These are phyloP conservation scores for Fusarium metavorans DNA, from an alignment of 2,329 filamentous ascomycete genomes.

Conservation along the genomic window DNA sequence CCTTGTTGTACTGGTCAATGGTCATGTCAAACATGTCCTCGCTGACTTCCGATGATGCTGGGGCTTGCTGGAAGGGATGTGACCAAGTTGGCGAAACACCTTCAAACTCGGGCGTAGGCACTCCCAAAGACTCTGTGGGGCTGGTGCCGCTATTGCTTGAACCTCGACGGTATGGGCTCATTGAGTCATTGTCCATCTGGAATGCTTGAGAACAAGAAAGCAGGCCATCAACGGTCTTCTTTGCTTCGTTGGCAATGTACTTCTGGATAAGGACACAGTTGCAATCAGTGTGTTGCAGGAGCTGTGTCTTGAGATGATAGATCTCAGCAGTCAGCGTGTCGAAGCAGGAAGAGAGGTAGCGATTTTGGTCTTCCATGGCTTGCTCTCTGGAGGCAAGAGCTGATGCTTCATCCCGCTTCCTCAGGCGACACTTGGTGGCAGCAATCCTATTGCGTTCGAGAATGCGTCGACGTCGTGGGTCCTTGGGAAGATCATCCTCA, in stretches of 20 bases:
- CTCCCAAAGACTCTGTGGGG: slow-evolving; percentile 40
- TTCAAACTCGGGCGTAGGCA: slow-evolving; percentile 39
- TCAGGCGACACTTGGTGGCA: slow-evolving; percentile 48
- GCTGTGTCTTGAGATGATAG: slow-evolving; percentile 46
- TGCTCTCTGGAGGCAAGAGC: slow-evolving; percentile 46
- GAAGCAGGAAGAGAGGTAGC: slow-evolving; percentile 44
- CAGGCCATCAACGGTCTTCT: slow-evolving; percentile 45
- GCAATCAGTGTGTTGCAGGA: slow-evolving; percentile 48
- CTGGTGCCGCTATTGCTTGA: slow-evolving; percentile 42
- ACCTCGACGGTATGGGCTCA: slow-evolving; percentile 34
- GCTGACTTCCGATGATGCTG: slow-evolving; percentile 31
- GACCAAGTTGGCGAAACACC: slow-evolving; percentile 35
- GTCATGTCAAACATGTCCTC: slow-evolving; percentile 42
- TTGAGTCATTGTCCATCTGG: slow-evolving; percentile 20
- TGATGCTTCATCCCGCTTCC: slow-evolving; percentile 48
- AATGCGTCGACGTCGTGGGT: slow-evolving; percentile 42
- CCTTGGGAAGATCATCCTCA: slow-evolving; percentile 38
- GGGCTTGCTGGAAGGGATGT: slow-evolving; percentile 37
- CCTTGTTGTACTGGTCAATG: slow-evolving; percentile 31
- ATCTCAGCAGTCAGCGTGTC: slow-evolving; percentile 45
- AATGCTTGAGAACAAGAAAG: slow-evolving; percentile 30
- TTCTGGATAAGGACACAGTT: slow-evolving; percentile 48
- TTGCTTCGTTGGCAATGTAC: slow-evolving; percentile 48
- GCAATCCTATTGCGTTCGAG: slow-evolving; percentile 50
- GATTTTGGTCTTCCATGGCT: slow-evolving; percentile 47